Evolutionary conservation across 1,139 yeast genomes (phyloP).

Genomic region (Schizosaccharomyces versatilis): DNA sequence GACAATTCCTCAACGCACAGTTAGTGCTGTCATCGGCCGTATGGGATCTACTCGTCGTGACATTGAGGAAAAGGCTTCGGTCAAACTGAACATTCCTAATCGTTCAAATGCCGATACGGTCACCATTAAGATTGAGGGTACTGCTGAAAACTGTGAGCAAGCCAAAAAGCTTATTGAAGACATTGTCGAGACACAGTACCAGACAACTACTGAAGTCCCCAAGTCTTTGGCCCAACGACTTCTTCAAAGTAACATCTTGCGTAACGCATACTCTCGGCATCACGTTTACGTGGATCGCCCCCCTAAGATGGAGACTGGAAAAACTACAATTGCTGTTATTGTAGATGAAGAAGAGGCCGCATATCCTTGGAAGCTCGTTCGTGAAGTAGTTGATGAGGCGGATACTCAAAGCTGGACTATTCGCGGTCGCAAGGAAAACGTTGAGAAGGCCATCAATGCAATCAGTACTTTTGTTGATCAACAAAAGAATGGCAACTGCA

Average conservation of each 20-base stretch:
- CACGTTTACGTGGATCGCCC: constrained; percentile 48
- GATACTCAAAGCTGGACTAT: constrained; percentile 16
- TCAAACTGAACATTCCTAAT: constrained; percentile 46
- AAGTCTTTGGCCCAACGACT: constrained; percentile 6
- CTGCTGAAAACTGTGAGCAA: constrained; percentile 17
- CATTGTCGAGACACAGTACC: constrained; percentile 31
- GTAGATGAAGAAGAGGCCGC: constrained; percentile 9
- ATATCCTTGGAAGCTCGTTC: constrained; percentile 16
- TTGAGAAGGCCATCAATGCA: constrained; percentile 20
- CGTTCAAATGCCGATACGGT: constrained; percentile 33
- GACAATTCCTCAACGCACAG: constrained; percentile 52
- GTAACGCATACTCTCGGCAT: constrained; percentile 32
- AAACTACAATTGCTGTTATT: constrained; percentile 6
- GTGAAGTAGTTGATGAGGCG: constrained; percentile 20
- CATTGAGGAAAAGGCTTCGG: constrained; percentile 48
- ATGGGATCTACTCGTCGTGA: constrained; percentile 56
- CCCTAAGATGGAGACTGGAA: constrained; percentile 3
- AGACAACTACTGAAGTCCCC: constrained; percentile 14
- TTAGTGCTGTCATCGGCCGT: constrained; percentile 60
- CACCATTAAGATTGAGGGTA: constrained; percentile 22
- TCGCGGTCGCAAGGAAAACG: constrained; percentile 16
- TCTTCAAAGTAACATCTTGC: constrained; percentile 33
- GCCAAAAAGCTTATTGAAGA: constrained; percentile 23
- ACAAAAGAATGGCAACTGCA: constrained; percentile 12
- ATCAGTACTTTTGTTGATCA: constrained; percentile 13